Evolutionary conservation across 1,284 basidiomycete genomes (phyloP).

Genomic region (Amylostereum areolatum): DNA sequence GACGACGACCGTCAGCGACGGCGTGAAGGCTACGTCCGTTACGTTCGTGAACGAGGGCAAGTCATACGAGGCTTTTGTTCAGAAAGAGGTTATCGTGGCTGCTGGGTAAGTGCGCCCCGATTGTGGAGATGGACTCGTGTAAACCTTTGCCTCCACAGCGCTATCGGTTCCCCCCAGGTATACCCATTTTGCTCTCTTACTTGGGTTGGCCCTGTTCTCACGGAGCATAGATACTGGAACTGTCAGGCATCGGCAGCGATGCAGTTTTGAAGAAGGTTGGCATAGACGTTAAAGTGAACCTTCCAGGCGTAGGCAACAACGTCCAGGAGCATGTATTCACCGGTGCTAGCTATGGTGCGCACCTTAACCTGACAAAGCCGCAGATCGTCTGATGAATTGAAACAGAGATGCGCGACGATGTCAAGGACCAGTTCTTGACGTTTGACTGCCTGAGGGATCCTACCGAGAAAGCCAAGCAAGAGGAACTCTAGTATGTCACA

Average conservation of each 20-base stretch:
- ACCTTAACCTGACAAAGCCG: background rate
- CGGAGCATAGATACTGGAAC: constrained; percentile 27
- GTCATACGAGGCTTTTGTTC: constrained; percentile 22
- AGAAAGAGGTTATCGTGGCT: constrained; percentile 29
- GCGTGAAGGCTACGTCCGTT: constrained; percentile 22
- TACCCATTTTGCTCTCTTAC: background rate
- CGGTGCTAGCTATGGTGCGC: constrained; percentile 15
- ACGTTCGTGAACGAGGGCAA: constrained; percentile 20
- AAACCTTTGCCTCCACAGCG: too few relatives aligned
- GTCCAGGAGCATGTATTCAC: constrained; percentile 24
- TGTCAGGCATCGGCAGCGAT: constrained; percentile 32
- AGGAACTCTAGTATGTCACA: constrained; percentile 15
- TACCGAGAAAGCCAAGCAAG: constrained; percentile 10
- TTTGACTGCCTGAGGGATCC: constrained; percentile 13
- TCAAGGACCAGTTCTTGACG: constrained; percentile 8
- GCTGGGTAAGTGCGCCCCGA: constrained; percentile 13
- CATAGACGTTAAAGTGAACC: constrained; percentile 25
- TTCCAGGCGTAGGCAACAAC: constrained; percentile 30
- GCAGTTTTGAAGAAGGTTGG: constrained; percentile 22
- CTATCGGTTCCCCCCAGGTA: too few relatives aligned
- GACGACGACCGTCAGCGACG: constrained; percentile 6
- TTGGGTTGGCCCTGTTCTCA: constrained; percentile 19
- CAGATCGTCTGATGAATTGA: background rate
- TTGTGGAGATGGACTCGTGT: too few relatives aligned
- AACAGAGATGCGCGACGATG: constrained; percentile 6